Evolutionary conservation across 2,329 filamentous ascomycete species (phyloP), one percentile per base, ranked within the genome.

Genomic region (Trichoderma asperellum): DNA sequence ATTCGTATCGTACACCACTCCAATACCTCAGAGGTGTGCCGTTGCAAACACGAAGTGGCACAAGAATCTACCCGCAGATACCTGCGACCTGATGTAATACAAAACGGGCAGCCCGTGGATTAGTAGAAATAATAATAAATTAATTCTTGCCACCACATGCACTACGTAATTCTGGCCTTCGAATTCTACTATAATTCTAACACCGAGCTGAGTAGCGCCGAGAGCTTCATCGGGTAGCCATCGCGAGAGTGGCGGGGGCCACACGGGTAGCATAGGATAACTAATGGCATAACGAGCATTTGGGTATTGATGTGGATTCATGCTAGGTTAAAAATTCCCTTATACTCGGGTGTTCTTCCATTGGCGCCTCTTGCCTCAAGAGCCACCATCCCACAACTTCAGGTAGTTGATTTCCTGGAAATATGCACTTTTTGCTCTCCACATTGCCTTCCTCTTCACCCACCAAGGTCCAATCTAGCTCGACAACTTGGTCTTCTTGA

Each of bases 341-440:
- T 47, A 71, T 61, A 14, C 67, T 63, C 10, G 71, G 72, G 24
- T 72, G 57, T n/a, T 71, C 56, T 18, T 68, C 60, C 4, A 37
- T 71, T 12, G 73, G 69, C 40, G 72, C 72, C 11, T 65, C 70
- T 43, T 60, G 35, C n/a, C 74, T 69, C 35, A 73, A 56, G 57
- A 75, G 35, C 71, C 70, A 73, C 74, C 74, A 75, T 2, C 74
- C 74, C 8, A 57, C n/a, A 2, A 75, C 61, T n/a, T 66, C 18
- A 11, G 68, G 68, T 12, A 14, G 40, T 62, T 67, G 43, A 64
- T 71, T 47, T 11, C 61, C 47, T 47, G 53, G 47, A 27, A 69
- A 56, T 11, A 52, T 29, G 8, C 52, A 65, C 12, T 16, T 40
- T 4, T 34, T 56, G 24, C 6, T 62, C n/a, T 47, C 40, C 8